Evolutionary conservation across 2,329 filamentous ascomycete species (phyloP), one percentile per base, ranked within the genome.

Genomic region (Clonostachys sp.): DNA sequence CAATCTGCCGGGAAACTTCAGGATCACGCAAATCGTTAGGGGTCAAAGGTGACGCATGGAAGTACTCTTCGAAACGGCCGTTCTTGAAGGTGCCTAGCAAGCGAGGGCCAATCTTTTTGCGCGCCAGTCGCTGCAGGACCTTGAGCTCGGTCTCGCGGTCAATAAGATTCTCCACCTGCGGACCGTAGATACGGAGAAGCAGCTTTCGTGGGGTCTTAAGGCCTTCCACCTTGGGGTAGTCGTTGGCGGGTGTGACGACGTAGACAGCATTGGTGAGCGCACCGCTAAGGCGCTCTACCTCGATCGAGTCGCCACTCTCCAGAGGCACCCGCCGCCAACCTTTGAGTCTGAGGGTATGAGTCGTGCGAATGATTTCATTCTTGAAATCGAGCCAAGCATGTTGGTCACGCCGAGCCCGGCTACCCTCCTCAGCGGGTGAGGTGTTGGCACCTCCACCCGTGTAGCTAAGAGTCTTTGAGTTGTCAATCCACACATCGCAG

Each of bases 261-360:
- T 97, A 99, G 35, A 99, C 91, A 12, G 92, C 91, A 62, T 99
- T 99, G 17, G 94, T 99, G 55, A 99, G 70, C 9, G 94, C 94
- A 51, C 94, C 94, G 63, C 92, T 96, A 30, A 95, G 73, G 44
- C 89, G 80, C 65, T 88, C 79, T 6, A 94, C 86, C 3, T 77
- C 77, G 52, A 94, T 84, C 36, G 73, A 74, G 45, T 82, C 80
- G 53, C 86, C 87, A 52, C 75, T 73, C 12, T 89, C 86, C 45
- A 92, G 70, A 0, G 89, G 80, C 1, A 99, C 83, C 50, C 84
- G 84, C 46, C 91, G 83, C 94, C 94, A 99, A 10, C 92, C 90
- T 63, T 95, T 96, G 34, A 97, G 77, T 46, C 84, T 83, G 45
- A 99, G 73, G 0, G 94, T 99, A 64, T 97, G 94, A 0, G 89